Evolutionary conservation across 2,329 filamentous ascomycete species (phyloP).

Genomic region (Orbilia ellipsospora): DNA sequence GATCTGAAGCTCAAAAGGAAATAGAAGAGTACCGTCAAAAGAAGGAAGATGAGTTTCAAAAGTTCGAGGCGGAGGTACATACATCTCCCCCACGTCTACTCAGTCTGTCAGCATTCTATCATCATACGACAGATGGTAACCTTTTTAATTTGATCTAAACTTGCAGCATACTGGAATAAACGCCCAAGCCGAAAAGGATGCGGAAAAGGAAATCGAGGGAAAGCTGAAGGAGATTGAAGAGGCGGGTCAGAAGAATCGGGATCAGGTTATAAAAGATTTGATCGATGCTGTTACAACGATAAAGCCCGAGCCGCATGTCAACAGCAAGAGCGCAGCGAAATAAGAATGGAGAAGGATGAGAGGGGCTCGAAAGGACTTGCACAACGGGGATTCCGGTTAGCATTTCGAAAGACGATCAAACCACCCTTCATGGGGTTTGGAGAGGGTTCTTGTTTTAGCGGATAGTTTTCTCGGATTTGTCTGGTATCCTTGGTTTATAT

Average conservation of each 20-base stretch:
- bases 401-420: not conserved
- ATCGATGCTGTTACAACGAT: slow-evolving; percentile 86
- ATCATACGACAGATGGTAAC: not conserved
- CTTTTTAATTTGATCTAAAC: not conserved
- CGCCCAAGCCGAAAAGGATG: slow-evolving; percentile 80
- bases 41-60: slow-evolving; percentile 95
- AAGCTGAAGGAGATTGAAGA: slow-evolving; percentile 85
- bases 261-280: slow-evolving; percentile 82
- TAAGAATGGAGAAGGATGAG: not conserved
- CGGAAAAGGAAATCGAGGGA: slow-evolving; percentile 80
- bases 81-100: slow-evolving; percentile 5
- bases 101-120: slow-evolving; percentile 1
- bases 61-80: slow-evolving; percentile 82
- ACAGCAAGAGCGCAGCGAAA: slow-evolving; percentile 43
- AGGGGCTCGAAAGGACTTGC: not conserved
- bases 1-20: slow-evolving; percentile 96
- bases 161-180: slow-evolving; percentile 91
- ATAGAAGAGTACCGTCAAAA: slow-evolving; percentile 89
- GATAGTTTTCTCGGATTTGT: slow-evolving; percentile 24
- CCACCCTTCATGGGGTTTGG: not conserved
- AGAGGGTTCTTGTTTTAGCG: slow-evolving; percentile 34
- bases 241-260: slow-evolving; percentile 81
- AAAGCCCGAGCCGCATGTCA: slow-evolving; percentile 68
- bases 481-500: slow-evolving; percentile 16
- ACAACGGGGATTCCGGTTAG: no score